phyloP scores from a whole-genome alignment of 306 rosid genomes.

The Leucaena leucocephala region DNA sequence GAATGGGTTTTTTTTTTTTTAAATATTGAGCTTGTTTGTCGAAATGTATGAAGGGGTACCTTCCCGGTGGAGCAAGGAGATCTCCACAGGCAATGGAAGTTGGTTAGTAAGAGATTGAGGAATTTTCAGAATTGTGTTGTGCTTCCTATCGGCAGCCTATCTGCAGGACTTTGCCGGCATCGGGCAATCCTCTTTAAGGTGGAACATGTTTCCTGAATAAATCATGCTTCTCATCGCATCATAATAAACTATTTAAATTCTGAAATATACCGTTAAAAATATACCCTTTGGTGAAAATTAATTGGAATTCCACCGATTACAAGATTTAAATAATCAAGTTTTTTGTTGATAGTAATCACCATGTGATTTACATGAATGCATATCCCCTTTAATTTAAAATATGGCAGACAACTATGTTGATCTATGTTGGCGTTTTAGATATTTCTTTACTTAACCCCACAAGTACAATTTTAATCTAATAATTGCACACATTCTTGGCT shows the following conservation, averaged over 20 bases:
- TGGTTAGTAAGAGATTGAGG: conserved; percentile 81
- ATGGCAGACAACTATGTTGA: not conserved
- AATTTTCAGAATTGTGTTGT: conserved; percentile 78
- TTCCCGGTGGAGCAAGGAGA: conserved; percentile 86
- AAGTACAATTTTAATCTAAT: not conserved
- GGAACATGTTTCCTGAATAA: conserved; percentile 10
- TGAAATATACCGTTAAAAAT: not conserved
- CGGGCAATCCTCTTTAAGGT: conserved; percentile 99
- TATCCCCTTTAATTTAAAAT: not conserved
- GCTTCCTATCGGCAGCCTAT: conserved; percentile 87
- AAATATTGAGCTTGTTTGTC: not conserved
- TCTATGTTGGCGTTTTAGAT: not conserved
- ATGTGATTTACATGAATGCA: not conserved
- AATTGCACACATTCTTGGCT: not conserved
- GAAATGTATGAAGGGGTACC: conserved; percentile 60
- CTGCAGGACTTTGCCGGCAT: conserved; percentile 91
- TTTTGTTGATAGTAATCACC: not conserved
- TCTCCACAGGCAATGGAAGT: conserved; percentile 80
- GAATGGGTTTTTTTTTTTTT: not conserved
- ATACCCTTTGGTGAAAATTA: not conserved
- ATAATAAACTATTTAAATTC: not conserved
- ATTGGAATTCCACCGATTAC: not conserved
- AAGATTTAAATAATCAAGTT: not conserved
- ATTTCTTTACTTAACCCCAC: not conserved
- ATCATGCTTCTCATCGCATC: not conserved